phyloP scores from a whole-genome alignment of 1,284 basidiomycete genomes.

The Boletellus deceptivus region DNA sequence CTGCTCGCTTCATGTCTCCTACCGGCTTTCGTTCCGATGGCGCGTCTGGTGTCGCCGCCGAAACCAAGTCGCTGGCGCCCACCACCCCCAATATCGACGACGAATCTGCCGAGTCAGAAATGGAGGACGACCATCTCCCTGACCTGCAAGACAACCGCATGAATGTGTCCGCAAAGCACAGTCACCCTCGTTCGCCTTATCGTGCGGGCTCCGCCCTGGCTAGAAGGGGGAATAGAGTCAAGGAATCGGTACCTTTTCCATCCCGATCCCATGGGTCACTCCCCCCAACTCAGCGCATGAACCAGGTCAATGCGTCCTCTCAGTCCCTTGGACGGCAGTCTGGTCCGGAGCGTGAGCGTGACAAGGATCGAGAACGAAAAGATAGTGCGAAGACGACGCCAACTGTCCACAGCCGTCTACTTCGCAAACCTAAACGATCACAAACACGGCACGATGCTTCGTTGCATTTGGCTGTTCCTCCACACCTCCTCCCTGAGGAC shows the following conservation, averaged over 20 bases:
- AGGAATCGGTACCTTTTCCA: constrained; percentile 63
- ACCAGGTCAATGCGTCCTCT: constrained; percentile 56
- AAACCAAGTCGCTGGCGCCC: constrained; percentile 41
- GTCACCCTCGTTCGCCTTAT: constrained; percentile 77
- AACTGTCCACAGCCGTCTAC: constrained; percentile 45
- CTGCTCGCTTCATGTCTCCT: constrained; percentile 85
- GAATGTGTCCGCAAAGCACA: constrained; percentile 50
- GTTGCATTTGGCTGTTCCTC: constrained; percentile 57
- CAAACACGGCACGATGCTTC: constrained; percentile 47
- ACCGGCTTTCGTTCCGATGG: constrained; percentile 55
- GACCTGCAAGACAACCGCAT: constrained; percentile 42
- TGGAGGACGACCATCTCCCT: constrained; percentile 56
- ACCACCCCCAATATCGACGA: constrained; percentile 62
- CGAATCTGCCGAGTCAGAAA: constrained; percentile 69
- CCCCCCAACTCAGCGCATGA: constrained; percentile 57
- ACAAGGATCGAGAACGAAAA: constrained; percentile 52
- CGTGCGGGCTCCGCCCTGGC: constrained; percentile 48
- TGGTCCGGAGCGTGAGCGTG: constrained; percentile 46
- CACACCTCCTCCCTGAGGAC: constrained; percentile 81
- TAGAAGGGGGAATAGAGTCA: constrained; percentile 35
- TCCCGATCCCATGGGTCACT: constrained; percentile 78
- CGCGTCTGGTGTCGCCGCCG: constrained; percentile 35
- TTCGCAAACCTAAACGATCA: constrained; percentile 69
- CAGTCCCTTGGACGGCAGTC: constrained; percentile 69
- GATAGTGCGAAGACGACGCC: constrained; percentile 45